Conservation (phyloP, 495 filamentous ascomycete genomes). For the Podospora didyma region DNA sequence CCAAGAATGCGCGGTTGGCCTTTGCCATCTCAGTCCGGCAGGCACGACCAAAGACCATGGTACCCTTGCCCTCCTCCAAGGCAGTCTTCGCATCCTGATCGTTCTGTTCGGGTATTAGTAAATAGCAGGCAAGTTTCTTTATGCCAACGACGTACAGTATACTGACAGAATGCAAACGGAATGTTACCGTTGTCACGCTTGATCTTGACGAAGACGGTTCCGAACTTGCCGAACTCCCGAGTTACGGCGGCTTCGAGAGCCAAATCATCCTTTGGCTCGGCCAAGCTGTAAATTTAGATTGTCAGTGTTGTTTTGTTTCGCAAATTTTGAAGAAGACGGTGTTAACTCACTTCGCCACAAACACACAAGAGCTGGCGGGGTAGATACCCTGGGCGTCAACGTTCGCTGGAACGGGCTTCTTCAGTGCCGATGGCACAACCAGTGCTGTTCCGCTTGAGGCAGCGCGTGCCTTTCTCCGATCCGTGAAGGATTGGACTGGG, state of each 20-base stretch:
- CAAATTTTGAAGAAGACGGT: not conserved
- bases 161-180: slow-evolving; percentile 64
- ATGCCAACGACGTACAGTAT: slow-evolving; percentile 42
- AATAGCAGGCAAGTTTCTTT: not conserved
- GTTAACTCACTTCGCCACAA: slow-evolving; percentile 60
- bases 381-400: slow-evolving; percentile 56
- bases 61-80: slow-evolving; percentile 40
- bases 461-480: not conserved
- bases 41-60: slow-evolving; percentile 50
- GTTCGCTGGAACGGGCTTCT: slow-evolving; percentile 4
- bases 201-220: slow-evolving; percentile 59
- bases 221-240: slow-evolving; percentile 46
- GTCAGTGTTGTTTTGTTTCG: not conserved
- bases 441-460: slow-evolving; percentile 1
- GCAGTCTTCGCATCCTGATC: slow-evolving; percentile 46
- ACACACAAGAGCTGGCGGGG: slow-evolving; percentile 53
- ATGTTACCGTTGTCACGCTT: slow-evolving; percentile 52
- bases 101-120: slow-evolving; percentile 22
- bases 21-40: slow-evolving; percentile 55
- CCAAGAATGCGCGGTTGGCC: slow-evolving; percentile 53
- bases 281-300: slow-evolving; percentile 23
- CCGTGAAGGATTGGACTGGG: not conserved
- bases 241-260: slow-evolving; percentile 51
- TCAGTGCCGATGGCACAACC: not conserved
- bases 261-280: slow-evolving; percentile 42